Evolutionary conservation across 345 rosid species (phyloP).

Genomic region (Gossypium herbaceum): DNA sequence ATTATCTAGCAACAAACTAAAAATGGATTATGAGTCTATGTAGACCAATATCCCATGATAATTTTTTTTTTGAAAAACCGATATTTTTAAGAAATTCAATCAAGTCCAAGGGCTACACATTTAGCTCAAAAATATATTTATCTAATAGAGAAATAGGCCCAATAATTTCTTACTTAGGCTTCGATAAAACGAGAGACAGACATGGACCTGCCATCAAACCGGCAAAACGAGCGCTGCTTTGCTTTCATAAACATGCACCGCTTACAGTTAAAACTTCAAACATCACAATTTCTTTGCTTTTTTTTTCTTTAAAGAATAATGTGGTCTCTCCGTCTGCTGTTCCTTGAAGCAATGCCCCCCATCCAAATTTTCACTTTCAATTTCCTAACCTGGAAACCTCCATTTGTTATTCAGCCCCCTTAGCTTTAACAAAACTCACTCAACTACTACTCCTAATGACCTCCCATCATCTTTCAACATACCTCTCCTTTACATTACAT

Average conservation of each 20-base stretch:
- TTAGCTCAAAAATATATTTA: no score
- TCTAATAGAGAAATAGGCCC: not conserved
- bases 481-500: not conserved
- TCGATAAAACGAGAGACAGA: not conserved
- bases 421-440: slow-evolving; percentile 54
- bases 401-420: slow-evolving; percentile 25
- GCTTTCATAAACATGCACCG: not conserved
- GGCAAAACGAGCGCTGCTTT: not conserved
- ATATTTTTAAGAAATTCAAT: no score
- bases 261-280: not conserved
- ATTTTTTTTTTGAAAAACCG: no score
- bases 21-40: no score
- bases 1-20: no score
- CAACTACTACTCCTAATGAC: slow-evolving; percentile 75
- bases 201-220: not conserved
- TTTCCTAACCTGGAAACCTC: slow-evolving; percentile 25
- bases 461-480: slow-evolving; percentile 38
- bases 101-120: no score
- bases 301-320: no score
- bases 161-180: not conserved
- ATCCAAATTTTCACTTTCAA: slow-evolving; percentile 28
- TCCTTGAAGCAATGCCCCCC: slow-evolving; percentile 56
- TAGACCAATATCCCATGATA: no score
- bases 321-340: not conserved
- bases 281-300: no score